These are phyloP conservation scores for Diaporthe amygdali DNA, from an alignment of 2,329 filamentous ascomycete genomes.

Conservation along the genomic window DNA sequence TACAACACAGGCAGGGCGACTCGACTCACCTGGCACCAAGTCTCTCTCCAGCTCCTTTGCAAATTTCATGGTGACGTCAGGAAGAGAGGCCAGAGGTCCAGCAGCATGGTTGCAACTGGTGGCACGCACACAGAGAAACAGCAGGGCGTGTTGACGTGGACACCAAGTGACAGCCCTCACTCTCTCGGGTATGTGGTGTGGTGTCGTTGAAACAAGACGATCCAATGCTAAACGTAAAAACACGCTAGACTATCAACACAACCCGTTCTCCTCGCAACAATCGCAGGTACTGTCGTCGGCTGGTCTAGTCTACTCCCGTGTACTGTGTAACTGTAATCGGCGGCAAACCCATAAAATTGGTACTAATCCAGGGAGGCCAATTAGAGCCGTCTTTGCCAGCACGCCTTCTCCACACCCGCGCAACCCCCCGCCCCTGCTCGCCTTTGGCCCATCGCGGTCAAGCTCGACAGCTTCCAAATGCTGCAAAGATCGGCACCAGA, in stretches of 20 bases:
- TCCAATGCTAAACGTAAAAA: background rate
- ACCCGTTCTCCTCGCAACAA: background rate
- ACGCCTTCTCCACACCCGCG: constrained; percentile 4
- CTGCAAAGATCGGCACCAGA: constrained; percentile 5
- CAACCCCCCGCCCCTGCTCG: background rate
- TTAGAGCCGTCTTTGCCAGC: background rate
- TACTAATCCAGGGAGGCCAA: background rate
- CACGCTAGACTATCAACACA: background rate
- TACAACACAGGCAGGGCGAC: background rate
- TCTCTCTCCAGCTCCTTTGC: constrained; percentile 84
- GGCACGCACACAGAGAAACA: constrained; percentile 2
- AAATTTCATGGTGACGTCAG: constrained; percentile 62
- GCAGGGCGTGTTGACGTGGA: background rate
- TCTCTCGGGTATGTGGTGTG: background rate
- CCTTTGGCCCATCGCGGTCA: background rate
- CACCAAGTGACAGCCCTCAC: background rate
- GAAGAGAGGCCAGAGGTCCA: background rate
- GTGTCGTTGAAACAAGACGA: background rate
- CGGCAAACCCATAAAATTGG: background rate
- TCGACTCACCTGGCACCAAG: constrained; percentile 73
- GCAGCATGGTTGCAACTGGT: background rate
- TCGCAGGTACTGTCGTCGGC: background rate
- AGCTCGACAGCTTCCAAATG: background rate
- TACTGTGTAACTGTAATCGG: background rate
- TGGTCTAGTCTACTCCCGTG: background rate